Conservation (phyloP, 164 flowering plant species). For the Liquidambar formosana region DNA sequence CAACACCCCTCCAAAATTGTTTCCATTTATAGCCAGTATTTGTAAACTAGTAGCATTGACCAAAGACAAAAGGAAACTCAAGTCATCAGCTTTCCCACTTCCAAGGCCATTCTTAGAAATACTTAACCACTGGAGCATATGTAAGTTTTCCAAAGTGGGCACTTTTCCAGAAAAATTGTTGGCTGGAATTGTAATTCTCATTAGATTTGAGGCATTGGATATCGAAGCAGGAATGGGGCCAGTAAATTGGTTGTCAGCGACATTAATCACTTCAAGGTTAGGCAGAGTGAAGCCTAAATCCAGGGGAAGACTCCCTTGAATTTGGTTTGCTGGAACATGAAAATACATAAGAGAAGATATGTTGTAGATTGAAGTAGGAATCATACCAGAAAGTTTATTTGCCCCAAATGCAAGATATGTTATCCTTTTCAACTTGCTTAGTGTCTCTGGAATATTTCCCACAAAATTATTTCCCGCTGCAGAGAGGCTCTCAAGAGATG, state of each 20-base stretch:
- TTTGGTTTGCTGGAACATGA: slow-evolving; percentile 9
- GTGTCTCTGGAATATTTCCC: slow-evolving; percentile 15
- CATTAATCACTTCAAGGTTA: not conserved
- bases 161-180: slow-evolving; percentile 20
- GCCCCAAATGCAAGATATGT: not conserved
- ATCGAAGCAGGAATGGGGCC: slow-evolving; percentile 28
- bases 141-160: slow-evolving; percentile 10
- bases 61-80: slow-evolving; percentile 15
- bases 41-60: slow-evolving; percentile 13
- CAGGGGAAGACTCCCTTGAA: slow-evolving; percentile 24
- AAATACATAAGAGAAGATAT: not conserved
- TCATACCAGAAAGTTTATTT: slow-evolving; percentile 19
- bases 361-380: slow-evolving; percentile 27
- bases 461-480: not conserved
- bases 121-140: not conserved
- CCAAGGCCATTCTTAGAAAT: slow-evolving; percentile 10
- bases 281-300: slow-evolving; percentile 24
- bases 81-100: not conserved
- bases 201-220: slow-evolving; percentile 21
- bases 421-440: slow-evolving; percentile 6
- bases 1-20: slow-evolving; percentile 10
- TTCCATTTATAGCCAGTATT: not conserved
- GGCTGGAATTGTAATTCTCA: not conserved
- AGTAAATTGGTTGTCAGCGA: slow-evolving; percentile 9
- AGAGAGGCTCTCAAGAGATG: slow-evolving; percentile 2